Conservation (phyloP, 352 stramenopile genomes). For the Globisporangium nodosum region DNA sequence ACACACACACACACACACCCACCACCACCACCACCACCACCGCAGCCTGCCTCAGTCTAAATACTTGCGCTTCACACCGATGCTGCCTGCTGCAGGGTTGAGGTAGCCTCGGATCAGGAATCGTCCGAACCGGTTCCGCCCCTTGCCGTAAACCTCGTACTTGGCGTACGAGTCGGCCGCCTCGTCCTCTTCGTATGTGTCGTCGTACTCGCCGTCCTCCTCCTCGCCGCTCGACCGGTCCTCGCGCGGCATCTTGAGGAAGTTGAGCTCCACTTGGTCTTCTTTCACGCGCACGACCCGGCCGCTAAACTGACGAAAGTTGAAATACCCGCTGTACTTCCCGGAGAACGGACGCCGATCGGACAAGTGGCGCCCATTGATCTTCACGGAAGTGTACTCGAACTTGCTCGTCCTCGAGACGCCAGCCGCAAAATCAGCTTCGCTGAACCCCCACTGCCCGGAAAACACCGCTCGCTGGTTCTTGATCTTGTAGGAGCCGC, state of each 20-base stretch:
- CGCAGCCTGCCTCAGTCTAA: slow-evolving; percentile 22
- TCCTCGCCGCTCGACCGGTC: slow-evolving; percentile 11
- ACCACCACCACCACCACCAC: neutral
- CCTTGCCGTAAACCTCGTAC: slow-evolving; percentile 63
- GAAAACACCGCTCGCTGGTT: slow-evolving; percentile 44
- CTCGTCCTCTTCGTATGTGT: slow-evolving; percentile 17
- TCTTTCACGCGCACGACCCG: slow-evolving; percentile 50
- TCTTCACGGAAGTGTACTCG: slow-evolving; percentile 47
- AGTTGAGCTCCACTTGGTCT: slow-evolving; percentile 59
- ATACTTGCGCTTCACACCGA: slow-evolving; percentile 56
- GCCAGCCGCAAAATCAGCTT: slow-evolving; percentile 38
- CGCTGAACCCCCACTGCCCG: slow-evolving; percentile 60
- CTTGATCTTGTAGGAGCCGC: slow-evolving; percentile 39
- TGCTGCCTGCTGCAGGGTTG: slow-evolving; percentile 32
- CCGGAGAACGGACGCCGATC: slow-evolving; percentile 56
- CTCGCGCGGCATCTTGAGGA: slow-evolving; percentile 36
- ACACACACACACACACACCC: neutral
- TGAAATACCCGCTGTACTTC: slow-evolving; percentile 67
- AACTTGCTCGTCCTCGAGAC: slow-evolving; percentile 45
- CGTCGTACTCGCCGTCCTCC: slow-evolving; percentile 21
- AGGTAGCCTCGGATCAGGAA: slow-evolving; percentile 69
- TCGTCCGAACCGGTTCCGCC: slow-evolving; percentile 56
- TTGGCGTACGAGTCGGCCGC: slow-evolving; percentile 17
- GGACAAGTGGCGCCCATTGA: slow-evolving; percentile 24
- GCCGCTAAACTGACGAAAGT: slow-evolving; percentile 65